These are phyloP conservation scores for Pseudognaphalium luteoalbum DNA, from an alignment of 129 eudicot species.

Conservation along the genomic window DNA sequence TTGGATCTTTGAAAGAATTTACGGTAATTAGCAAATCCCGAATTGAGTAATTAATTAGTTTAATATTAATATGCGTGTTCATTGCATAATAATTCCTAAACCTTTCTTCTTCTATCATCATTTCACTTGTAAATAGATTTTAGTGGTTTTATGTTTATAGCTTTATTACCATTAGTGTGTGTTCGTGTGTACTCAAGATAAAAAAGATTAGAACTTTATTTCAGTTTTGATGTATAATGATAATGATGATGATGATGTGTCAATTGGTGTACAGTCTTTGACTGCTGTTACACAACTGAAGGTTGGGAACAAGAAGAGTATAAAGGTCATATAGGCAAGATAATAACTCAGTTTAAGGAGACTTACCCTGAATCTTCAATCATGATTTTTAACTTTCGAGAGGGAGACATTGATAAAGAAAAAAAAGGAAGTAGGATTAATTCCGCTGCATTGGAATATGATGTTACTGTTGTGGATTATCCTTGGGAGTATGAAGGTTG, in stretches of 20 bases:
- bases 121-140: conserved; percentile 5
- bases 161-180: no score
- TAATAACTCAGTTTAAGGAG: neutral
- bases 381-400: neutral
- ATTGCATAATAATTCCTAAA: neutral
- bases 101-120: conserved; percentile 8
- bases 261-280: neutral
- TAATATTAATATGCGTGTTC: neutral
- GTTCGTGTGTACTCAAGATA: no score
- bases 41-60: neutral
- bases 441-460: neutral
- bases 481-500: conserved; percentile 82
- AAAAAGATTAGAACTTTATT: no score
- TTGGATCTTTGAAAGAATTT: conserved; percentile 84
- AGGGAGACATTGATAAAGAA: neutral
- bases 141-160: neutral
- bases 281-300: neutral
- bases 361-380: conserved; percentile 1
- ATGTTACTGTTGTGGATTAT: conserved; percentile 47
- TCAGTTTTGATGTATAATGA: neutral
- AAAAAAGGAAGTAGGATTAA: neutral
- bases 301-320: neutral
- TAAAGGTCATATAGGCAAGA: neutral
- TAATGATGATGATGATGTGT: neutral
- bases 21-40: conserved; percentile 49